A percentile compares a stretch with the other conserved stretches of the same genome.
phyloP scores from a whole-genome alignment of 805 yeast species.

The Saccharomycopsis microspora region DNA sequence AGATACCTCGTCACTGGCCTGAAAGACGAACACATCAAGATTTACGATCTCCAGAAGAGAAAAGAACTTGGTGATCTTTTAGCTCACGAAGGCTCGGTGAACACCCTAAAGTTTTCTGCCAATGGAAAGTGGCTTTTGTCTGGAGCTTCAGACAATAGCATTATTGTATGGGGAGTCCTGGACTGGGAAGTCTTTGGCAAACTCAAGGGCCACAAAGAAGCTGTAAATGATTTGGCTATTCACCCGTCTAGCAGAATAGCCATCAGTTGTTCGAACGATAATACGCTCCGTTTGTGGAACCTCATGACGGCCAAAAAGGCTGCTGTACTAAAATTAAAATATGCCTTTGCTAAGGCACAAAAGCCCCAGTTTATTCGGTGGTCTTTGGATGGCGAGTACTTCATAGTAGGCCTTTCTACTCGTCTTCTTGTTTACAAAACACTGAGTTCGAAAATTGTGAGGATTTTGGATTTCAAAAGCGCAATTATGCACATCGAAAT shows the following conservation, averaged over 20 bases:
- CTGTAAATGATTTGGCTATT: conserved; percentile 74
- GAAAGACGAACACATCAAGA: conserved; percentile 90
- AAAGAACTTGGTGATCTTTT: conserved; percentile 86
- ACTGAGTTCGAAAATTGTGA: conserved; percentile 43
- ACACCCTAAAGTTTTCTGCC: conserved; percentile 59
- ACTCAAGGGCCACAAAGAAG: conserved; percentile 80
- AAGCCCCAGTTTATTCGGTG: conserved; percentile 57
- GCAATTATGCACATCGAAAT: conserved; percentile 63
- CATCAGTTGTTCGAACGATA: conserved; percentile 77
- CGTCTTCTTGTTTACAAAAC: conserved; percentile 58
- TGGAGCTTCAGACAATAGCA: conserved; percentile 84
- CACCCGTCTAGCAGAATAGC: conserved; percentile 90
- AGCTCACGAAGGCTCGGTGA: conserved; percentile 83
- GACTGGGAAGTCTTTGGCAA: conserved; percentile 93
- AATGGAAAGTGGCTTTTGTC: conserved; percentile 82
- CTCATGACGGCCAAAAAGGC: conserved; percentile 95
- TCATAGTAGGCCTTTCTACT: conserved; percentile 63
- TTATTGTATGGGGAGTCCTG: conserved; percentile 87
- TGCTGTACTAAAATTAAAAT: conserved; percentile 62
- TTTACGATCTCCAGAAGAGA: conserved; percentile 87
- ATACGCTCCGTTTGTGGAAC: conserved; percentile 84
- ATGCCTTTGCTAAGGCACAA: conserved; percentile 43
- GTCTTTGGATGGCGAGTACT: conserved; percentile 56
- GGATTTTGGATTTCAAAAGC: conserved; percentile 37
- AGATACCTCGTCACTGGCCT: conserved; percentile 88